These are phyloP conservation scores for Penicillium sp. DNA, from an alignment of 2,329 filamentous ascomycete genomes.

Conservation along the genomic window DNA sequence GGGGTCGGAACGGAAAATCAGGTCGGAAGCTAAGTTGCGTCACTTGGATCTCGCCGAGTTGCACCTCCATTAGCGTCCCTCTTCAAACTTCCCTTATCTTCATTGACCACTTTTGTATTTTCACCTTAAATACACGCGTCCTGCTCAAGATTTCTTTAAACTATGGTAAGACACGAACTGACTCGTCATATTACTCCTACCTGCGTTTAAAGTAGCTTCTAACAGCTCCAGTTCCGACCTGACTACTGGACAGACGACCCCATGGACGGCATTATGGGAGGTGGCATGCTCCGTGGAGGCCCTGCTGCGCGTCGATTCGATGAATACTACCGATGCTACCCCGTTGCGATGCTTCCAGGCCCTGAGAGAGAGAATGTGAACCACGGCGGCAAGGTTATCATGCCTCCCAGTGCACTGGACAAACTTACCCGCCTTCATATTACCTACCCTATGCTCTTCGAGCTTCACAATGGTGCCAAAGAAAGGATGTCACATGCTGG, in stretches of 20 bases:
- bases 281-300: conserved; percentile 52
- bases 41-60: conserved; percentile 24
- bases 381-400: conserved; percentile 95
- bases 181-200: background rate
- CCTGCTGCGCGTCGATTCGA: conserved; percentile 76
- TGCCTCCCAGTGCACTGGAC: conserved; percentile 93
- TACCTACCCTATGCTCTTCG: conserved; percentile 95
- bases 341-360: conserved; percentile 88
- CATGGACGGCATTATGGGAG: conserved; percentile 55
- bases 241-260: conserved; percentile 55
- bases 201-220: conserved; percentile 5
- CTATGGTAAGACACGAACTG: conserved; percentile 25
- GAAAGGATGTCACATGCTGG: conserved; percentile 84
- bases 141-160: background rate
- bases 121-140: background rate
- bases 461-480: conserved; percentile 85
- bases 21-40: conserved; percentile 38
- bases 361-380: conserved; percentile 87
- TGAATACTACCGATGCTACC: conserved; percentile 98
- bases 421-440: conserved; percentile 96
- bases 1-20: conserved; percentile 45
- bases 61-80: background rate
- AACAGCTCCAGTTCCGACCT: conserved; percentile 41
- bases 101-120: background rate
- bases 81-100: background rate